Base-by-base conservation (phyloP, 106 monocot genomes). In the Posidonia australis region DNA sequence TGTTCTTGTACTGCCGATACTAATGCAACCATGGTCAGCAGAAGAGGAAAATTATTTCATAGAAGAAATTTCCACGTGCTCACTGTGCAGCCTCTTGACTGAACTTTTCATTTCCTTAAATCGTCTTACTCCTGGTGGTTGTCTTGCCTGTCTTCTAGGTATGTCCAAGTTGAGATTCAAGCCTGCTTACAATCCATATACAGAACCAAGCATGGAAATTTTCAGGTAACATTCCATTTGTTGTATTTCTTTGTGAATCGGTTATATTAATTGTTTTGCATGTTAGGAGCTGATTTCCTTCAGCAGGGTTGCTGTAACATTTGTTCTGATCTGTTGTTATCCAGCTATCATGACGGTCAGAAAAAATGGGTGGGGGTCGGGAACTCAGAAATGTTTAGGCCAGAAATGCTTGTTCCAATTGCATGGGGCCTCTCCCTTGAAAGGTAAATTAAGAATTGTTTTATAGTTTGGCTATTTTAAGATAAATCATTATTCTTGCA, bases 171-270 rank as follows among this genome's bases (percentile, higher is more conserved):
- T 96, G 53, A 72, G 81, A 3, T 96, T 90, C 82, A 96, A 96
- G 58, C 90, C 96, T 66, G 96, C 96, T 58, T 96, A 96, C 67
- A 96, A 96, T 80, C 96, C 96, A 14, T 96, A 96, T 62, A 96
- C 96, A 25, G 90, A 90, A 61, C 96, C 96, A n/a, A 96, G 96
- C 75, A 90, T 96, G 90, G 96, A 96, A 80, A 90, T 96, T 68
- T 96, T 96, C 87, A 96, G 96, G 96, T 87, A 66, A n/a, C 0
- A 1, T 42, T 36, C 36, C 36, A 36, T 7, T 4, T 2, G 36
- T 4, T 36, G n/a, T 36, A 36, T 36, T 7, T 19, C 11, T 62
- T 18, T 31, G 1, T 14, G 29, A 28, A n/a, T n/a, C n/a, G n/a
- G n/a, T n/a, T n/a, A n/a, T 58, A 29, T 0, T 16, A 26, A 27